Conservation (phyloP, 495 filamentous ascomycete genomes). For the Entonaema liquescens region DNA sequence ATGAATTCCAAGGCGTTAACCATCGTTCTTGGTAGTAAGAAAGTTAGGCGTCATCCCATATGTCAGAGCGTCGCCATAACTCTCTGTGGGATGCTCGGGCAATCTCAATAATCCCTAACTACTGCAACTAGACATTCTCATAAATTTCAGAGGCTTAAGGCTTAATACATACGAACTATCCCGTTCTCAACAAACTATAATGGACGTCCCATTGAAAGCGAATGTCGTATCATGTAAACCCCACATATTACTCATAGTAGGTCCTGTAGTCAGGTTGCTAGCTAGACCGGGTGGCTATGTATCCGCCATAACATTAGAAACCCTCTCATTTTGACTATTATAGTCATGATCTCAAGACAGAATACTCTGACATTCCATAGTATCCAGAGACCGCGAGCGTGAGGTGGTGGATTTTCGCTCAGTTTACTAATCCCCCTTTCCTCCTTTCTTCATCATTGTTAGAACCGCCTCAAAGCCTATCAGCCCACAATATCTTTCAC, state of each 20-base stretch:
- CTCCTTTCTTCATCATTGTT: not conserved
- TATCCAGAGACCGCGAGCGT: not conserved
- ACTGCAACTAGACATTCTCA: not conserved
- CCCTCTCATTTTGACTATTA: not conserved
- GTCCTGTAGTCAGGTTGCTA: not conserved
- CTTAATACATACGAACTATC: not conserved
- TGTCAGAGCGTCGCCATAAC: no score
- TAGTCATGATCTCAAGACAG: not conserved
- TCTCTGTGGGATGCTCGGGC: no score
- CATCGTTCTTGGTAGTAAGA: no score
- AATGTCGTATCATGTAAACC: not conserved
- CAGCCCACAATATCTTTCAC: not conserved
- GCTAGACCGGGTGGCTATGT: not conserved
- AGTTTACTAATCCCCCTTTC: not conserved
- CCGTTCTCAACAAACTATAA: not conserved
- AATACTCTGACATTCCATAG: not conserved
- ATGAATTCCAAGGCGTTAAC: no score
- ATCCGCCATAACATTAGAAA: not conserved
- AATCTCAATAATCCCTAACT: no score
- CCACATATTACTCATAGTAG: not conserved
- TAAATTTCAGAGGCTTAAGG: not conserved
- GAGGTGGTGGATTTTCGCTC: not conserved
- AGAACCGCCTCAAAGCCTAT: not conserved
- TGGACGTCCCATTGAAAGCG: not conserved
- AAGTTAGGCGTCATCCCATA: no score